Evolutionary conservation across 2,329 filamentous ascomycete genomes (phyloP), one percentile per base, ranked within the genome.

Genomic region (Botrytis tulipae): DNA sequence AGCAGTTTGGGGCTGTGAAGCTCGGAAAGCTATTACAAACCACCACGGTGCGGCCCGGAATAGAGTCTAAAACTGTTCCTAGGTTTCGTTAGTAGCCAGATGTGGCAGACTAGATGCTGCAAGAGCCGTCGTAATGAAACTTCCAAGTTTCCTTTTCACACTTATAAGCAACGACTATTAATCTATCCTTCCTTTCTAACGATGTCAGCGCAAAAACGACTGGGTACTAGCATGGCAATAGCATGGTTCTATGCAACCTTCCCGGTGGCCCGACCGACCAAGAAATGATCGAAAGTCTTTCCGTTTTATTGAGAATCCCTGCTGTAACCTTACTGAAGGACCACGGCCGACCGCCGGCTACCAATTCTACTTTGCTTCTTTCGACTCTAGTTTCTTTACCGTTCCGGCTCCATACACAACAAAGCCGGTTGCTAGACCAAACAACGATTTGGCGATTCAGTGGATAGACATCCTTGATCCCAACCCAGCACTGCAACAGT

Each of bases 371-470:
- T 57, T 67, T 51, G 29, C 61, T 72, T 35, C 40, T 57, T 67
- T 67, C 25, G 42, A 37, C 67, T 71, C 44, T 69, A 72, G 48
- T 18, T 61, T 25, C 67, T 60, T 57, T 71, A 72, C 73, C 68
- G 74, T 74, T 72, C 70, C 75, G 75, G 75, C 75, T 73, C 72
- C 73, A 73, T 66, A 63, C 48, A 57, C 42, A 59, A 54, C 62
- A 72, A 67, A 74, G 74, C 73, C 68, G 69, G 54, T 69, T 48
- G 67, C 71, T 60, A 72, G 70, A 67, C 48, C 44, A 67, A 48
- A 44, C 48, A n/a, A 14, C 32, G 37, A 66, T 59, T 59, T n/a
- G 67, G 32, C 29, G 54, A 70, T 72, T 61, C 40, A 25, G 51
- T 70, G 40, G 61, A 54, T 66, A n/a, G n/a, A 59, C 35, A 72